Base-by-base conservation (phyloP, 352 stramenopile genomes). In the Globisporangium solare region DNA sequence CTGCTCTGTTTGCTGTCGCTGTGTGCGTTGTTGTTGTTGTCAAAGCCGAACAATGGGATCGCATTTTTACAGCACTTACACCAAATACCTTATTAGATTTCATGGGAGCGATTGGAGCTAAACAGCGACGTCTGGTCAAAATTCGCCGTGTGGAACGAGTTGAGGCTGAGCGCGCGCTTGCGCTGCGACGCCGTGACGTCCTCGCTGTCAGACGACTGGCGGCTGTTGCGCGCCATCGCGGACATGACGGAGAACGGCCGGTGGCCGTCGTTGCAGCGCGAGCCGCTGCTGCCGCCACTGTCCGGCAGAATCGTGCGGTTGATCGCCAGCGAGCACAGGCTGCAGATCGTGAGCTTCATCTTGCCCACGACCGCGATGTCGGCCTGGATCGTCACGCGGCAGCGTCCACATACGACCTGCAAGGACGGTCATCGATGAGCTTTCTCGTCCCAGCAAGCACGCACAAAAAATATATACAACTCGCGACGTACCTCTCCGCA, bases 331-430 rank as follows among this genome's bases (percentile, higher is more conserved):
- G 82, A 85, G 67, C 82, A 92, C 11, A 92, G 40, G 21, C 71
- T 88, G 66, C 82, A 92, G 51, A 92, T 92, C 52, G 82, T 92
- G 32, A 92, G 74, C 67, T 92, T 92, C 82, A 92, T 89, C 65
- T 83, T 88, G 50, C 82, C 82, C 17, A 89, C 82, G 18, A 92
- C 80, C 17, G 82, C 79, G 46, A 92, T 89, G 22, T 92, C 79
- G n/a, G 82, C 82, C 53, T 81, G 76, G 62, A 92, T 87, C 21
- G 66, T 83, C 27, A 86, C 53, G 57, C 90, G 89, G 62, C 82
- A 92, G 20, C 74, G 71, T 1, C 76, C 58, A 51, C 82, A 92
- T 54, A 92, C 84, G 58, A 87, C 73, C 72, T 81, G 22, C 24
- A 27, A 27, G 2, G 2, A 27, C 5, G 24, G 24, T 27, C 2